phyloP scores from a whole-genome alignment of 805 yeast genomes.

The Ogataea neopini region DNA sequence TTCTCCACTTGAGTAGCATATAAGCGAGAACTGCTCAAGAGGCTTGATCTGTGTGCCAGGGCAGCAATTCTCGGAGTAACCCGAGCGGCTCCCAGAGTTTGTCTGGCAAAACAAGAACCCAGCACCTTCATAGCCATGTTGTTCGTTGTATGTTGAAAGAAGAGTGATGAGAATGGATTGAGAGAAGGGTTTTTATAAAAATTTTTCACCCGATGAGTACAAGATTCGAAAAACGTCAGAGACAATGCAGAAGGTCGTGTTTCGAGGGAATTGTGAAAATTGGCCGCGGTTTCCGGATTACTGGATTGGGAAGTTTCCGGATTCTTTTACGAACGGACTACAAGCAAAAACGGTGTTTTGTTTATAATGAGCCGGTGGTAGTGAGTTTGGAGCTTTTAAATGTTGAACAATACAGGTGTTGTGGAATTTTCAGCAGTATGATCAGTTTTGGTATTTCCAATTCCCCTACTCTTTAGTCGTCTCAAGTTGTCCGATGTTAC shows the following conservation, averaged over 20 bases:
- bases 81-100: slow-evolving; percentile 9
- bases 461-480: not conserved
- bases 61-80: not conserved
- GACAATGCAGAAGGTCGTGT: slow-evolving; percentile 23
- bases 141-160: not conserved
- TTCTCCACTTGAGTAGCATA: slow-evolving; percentile 30
- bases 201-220: slow-evolving; percentile 17
- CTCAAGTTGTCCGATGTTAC: not conserved
- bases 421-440: too few relatives aligned
- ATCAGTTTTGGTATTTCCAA: too few relatives aligned
- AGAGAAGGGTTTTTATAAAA: slow-evolving; percentile 6
- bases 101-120: slow-evolving; percentile 14
- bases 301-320: slow-evolving; percentile 19
- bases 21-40: slow-evolving; percentile 13
- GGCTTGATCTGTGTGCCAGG: slow-evolving; percentile 4
- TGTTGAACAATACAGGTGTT: not conserved
- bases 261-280: slow-evolving; percentile 5
- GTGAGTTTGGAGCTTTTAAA: not conserved
- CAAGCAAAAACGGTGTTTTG: too few relatives aligned
- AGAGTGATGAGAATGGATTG: not conserved
- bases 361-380: not conserved
- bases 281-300: slow-evolving; percentile 37
- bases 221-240: slow-evolving; percentile 6
- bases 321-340: too few relatives aligned
- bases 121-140: slow-evolving; percentile 7